Conservation (phyloP, 2,329 filamentous ascomycete species). For the Lasiodiplodia sp. region DNA sequence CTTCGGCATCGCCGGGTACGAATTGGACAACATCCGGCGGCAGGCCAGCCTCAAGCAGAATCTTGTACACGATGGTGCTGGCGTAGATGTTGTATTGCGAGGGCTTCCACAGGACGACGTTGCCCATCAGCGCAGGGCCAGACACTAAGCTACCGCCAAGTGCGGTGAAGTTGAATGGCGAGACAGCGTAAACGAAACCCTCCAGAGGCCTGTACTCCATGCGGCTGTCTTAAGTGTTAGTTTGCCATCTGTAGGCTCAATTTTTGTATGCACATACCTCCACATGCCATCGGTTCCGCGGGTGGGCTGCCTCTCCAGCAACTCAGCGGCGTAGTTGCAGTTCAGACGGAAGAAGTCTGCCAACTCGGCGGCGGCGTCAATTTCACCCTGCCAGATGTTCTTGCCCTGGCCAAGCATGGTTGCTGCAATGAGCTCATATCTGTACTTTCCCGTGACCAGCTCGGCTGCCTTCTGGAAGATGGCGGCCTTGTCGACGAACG, state of each 20-base stretch:
- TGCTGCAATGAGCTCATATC: constrained; percentile 94
- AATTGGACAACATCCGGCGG: constrained; percentile 92
- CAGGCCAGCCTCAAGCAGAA: constrained; percentile 88
- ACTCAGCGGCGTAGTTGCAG: constrained; percentile 89
- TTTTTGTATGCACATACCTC: constrained; percentile 60
- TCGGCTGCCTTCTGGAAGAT: constrained; percentile 97
- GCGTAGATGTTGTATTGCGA: constrained; percentile 86
- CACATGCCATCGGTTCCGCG: constrained; percentile 85
- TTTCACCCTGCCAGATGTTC: constrained; percentile 98
- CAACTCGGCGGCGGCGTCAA: constrained; percentile 90
- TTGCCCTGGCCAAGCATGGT: constrained; percentile 98
- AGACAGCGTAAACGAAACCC: constrained; percentile 95
- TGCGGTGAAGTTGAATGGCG: constrained; percentile 96
- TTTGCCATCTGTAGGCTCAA: constrained; percentile 32
- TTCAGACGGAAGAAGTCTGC: constrained; percentile 94
- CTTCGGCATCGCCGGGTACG: constrained; percentile 84
- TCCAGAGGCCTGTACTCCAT: constrained; percentile 91
- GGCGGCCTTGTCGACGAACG: constrained; percentile 89
- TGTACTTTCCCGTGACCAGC: constrained; percentile 87
- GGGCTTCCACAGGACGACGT: constrained; percentile 96
- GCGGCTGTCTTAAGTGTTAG: constrained; percentile 54
- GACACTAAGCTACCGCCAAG: constrained; percentile 87
- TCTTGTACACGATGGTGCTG: constrained; percentile 89
- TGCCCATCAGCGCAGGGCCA: constrained; percentile 86
- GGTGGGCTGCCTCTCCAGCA: constrained; percentile 84